Evolutionary conservation across 495 filamentous ascomycete genomes (phyloP), one percentile per base, ranked within the genome.

Genomic region (Terfezia boudieri): DNA sequence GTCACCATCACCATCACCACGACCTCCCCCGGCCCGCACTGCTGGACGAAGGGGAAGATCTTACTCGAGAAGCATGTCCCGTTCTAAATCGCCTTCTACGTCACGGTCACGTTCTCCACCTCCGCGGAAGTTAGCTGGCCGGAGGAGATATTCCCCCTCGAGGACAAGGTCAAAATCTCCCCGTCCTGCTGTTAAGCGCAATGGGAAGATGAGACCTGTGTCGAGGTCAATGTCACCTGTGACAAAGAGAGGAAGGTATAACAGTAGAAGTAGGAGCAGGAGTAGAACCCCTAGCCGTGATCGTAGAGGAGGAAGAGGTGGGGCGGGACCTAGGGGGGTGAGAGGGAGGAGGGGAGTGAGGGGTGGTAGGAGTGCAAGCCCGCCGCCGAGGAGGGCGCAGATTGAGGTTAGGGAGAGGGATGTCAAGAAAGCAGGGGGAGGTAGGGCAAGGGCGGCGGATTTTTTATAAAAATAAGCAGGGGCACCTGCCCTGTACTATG

Each of bases 381-480:
- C 55, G 36, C 41, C 8, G 41, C 17, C 41, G 41, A 46, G 41
- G 41, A 46, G 41, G 41, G 41, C 41, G 41, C 41, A 46, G 41
- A 20, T 46, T 46, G 41, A 46, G 41, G 41, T 46, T 46, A 14
- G 41, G 8, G 46, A 41, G 6, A 37, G 49, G 37, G 23, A 55
- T 6, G 58, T 36, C 9, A 50, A 61, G 16, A 55, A 55, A 2
- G 53, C 54, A 48, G 54, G 50, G 23, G 59, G 48, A 7, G 56
- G 56, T 9, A 62, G 60, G 36, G 60, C 61, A 22, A 58, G 56
- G 50, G 60, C 60, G 37, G 60, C 60, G 22, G 60, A 61, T 53
- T 61, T 61, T 41, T 59, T 61, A 59, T 61, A 37, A 8, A n/a
- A 20, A 6, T 6, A 4, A 46, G 4, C 12, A 32, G 26, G 26